These are phyloP conservation scores for Globisporangium abappressorium DNA, from an alignment of 352 stramenopile species.

Conservation along the genomic window DNA sequence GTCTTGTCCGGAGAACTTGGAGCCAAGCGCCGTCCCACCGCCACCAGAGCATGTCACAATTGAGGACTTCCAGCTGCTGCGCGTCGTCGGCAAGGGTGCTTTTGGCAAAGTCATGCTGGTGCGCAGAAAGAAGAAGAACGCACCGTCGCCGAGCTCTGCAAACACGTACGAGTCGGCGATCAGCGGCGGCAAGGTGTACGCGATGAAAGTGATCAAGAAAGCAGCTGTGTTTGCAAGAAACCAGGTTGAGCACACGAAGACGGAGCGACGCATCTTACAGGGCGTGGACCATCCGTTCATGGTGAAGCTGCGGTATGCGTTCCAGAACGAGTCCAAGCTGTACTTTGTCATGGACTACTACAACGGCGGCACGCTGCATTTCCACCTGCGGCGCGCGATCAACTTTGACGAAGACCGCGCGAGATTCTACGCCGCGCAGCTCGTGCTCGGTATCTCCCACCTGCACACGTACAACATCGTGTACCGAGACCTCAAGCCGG, in stretches of 20 bases:
- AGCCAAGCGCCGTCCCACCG: neutral
- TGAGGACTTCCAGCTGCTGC: constrained; percentile 79
- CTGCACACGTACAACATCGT: constrained; percentile 86
- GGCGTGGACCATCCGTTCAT: constrained; percentile 85
- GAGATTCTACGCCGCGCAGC: constrained; percentile 78
- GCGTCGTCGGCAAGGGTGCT: constrained; percentile 96
- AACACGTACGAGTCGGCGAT: constrained; percentile 8
- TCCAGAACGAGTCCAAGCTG: constrained; percentile 81
- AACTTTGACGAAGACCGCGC: constrained; percentile 69
- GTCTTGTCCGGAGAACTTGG: constrained; percentile 13
- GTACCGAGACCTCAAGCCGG: constrained; percentile 84
- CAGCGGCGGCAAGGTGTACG: constrained; percentile 61
- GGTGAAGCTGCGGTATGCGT: constrained; percentile 83
- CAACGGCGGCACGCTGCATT: constrained; percentile 82
- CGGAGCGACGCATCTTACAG: constrained; percentile 84
- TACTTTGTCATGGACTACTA: constrained; percentile 92
- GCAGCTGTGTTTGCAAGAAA: constrained; percentile 82
- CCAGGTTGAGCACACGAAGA: constrained; percentile 92
- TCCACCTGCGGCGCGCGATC: constrained; percentile 67
- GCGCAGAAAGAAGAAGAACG: constrained; percentile 41
- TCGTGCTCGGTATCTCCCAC: constrained; percentile 78
- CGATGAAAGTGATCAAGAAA: constrained; percentile 94
- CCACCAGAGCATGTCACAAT: constrained; percentile 14
- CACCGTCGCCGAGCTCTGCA: neutral
- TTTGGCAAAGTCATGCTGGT: constrained; percentile 95